Evolutionary conservation across 257 asterid species (phyloP).

Genomic region (Fraxinus cuspidata): DNA sequence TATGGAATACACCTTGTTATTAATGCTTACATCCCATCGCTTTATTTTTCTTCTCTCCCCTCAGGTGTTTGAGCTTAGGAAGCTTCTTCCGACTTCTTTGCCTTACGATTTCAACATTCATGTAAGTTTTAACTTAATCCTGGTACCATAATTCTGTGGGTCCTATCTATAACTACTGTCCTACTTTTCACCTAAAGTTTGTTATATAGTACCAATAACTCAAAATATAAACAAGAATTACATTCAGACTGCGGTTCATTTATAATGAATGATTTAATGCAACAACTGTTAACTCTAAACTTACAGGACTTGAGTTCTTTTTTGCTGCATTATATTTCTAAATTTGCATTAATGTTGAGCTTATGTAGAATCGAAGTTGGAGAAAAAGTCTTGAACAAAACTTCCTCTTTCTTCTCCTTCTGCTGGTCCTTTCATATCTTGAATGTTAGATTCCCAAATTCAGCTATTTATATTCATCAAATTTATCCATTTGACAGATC

Average conservation of each 20-base stretch:
- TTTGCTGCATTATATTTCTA: background rate
- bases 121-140: constrained; percentile 46
- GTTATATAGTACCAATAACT: background rate
- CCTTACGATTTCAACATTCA: constrained; percentile 87
- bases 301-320: background rate
- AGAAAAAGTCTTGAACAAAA: background rate
- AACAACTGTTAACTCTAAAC: background rate
- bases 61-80: constrained; percentile 89
- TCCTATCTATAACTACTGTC: background rate
- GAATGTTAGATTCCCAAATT: background rate
- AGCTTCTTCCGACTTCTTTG: constrained; percentile 84
- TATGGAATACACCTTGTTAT: background rate
- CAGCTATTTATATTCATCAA: background rate
- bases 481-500: constrained; percentile 50
- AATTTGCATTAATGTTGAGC: background rate
- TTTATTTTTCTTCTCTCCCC: constrained; percentile 16
- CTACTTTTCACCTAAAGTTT: background rate
- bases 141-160: background rate
- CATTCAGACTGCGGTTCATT: background rate
- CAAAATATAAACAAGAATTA: background rate
- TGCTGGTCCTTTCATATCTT: background rate
- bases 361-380: background rate
- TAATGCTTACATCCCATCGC: background rate
- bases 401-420: background rate
- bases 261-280: background rate